Evolutionary conservation across 2,329 filamentous ascomycete species (phyloP).

Genomic region (Apiospora kogelbergensis): DNA sequence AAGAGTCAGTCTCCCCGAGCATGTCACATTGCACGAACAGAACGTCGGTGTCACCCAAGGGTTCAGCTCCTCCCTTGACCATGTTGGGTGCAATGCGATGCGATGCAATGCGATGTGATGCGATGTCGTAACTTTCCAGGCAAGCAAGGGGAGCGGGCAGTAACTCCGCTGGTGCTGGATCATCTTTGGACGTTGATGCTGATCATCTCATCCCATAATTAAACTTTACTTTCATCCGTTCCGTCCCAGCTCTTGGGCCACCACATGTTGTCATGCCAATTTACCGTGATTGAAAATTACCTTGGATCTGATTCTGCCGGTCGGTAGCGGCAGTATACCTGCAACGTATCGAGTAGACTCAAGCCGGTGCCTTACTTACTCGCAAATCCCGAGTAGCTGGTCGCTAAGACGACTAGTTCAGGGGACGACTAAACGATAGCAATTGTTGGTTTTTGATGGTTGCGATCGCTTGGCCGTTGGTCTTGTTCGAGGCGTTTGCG

Average conservation of each 20-base stretch:
- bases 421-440: neutral
- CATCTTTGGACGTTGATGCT: neutral
- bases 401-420: neutral
- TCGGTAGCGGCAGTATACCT: neutral
- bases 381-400: neutral
- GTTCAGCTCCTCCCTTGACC: neutral
- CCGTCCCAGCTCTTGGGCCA: neutral
- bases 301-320: neutral
- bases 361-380: neutral
- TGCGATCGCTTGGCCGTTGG: neutral
- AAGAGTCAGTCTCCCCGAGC: neutral
- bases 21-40: neutral
- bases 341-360: neutral
- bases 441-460: neutral
- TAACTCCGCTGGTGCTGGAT: neutral
- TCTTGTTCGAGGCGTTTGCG: neutral
- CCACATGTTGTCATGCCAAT: neutral
- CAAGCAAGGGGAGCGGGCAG: neutral
- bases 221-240: neutral
- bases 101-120: neutral
- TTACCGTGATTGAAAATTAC: neutral
- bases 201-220: neutral
- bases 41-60: neutral
- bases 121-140: neutral
- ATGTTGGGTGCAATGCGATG: neutral